Evolutionary conservation across 805 yeast species (phyloP), one percentile per base, ranked within the genome.

Genomic region (Candida xiaguanensis): DNA sequence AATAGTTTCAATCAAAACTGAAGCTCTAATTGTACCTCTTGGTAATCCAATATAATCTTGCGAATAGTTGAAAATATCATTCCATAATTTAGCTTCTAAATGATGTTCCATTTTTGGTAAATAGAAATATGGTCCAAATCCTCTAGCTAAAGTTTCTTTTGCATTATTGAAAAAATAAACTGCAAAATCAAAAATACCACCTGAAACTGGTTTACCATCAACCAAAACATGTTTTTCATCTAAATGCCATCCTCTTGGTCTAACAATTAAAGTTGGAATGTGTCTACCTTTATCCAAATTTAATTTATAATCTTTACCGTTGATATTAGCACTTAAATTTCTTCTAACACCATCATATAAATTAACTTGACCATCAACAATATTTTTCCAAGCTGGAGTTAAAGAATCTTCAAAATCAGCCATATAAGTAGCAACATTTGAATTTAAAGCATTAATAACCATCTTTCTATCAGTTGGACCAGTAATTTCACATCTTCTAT

Each of bases 171-270:
- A 85, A 61, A 85, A 85, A 61, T 78, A 85, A 36, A 85, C 63
- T 44, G 88, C 91, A 57, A 85, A 85, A 66, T 85, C 95, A 58
- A 85, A 74, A 43, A 85, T 71, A 25, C 89, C 85, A 20, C 87
- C 93, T 43, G 82, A 72, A 34, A 85, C 78, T 37, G 90, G 88
- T 61, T 81, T 86, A 42, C 81, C 85, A 56, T 82, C 90, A 42
- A 84, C 77, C 36, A 71, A 53, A 34, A 85, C 69, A 55, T 85
- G 95, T 58, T 75, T 73, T 58, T 85, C 95, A 25, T 70, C 79
- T 76, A 85, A 73, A 60, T 85, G 95, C 90, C 91, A 84, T 36
- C 95, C 93, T 69, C 95, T 76, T 56, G 95, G 95, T 69, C 95
- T 77, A 41, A 84, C 89, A 58, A 85, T 82, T 58, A 85, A 65